A percentile compares a stretch with the other conserved stretches of the same genome.
Evolutionary conservation across 805 yeast species (phyloP).

Genomic region (Saccharomycopsis sp.): DNA sequence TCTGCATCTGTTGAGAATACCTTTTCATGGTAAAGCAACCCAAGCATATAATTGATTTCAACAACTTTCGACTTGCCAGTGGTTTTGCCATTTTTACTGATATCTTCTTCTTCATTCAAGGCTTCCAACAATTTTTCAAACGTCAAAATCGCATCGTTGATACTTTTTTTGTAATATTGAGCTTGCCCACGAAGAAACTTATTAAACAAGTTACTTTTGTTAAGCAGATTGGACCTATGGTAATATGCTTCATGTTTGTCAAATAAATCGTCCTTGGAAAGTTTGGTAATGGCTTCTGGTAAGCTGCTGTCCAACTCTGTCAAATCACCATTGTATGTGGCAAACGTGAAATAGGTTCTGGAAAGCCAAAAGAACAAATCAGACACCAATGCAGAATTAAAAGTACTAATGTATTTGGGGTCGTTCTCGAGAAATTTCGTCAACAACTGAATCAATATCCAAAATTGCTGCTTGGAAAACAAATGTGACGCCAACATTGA

Average conservation of each 20-base stretch:
- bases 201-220: conserved; percentile 59
- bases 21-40: conserved; percentile 58
- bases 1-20: conserved; percentile 23
- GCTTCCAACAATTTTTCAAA: conserved; percentile 65
- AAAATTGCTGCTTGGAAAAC: conserved; percentile 58
- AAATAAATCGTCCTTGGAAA: conserved; percentile 8
- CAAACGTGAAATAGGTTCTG: conserved; percentile 47
- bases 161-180: conserved; percentile 60
- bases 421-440: conserved; percentile 30
- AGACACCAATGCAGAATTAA: conserved; percentile 37
- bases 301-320: background rate
- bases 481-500: conserved; percentile 61
- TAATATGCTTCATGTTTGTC: conserved; percentile 65
- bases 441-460: conserved; percentile 47
- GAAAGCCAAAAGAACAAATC: conserved; percentile 83
- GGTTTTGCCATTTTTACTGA: conserved; percentile 28
- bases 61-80: conserved; percentile 47
- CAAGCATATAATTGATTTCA: conserved; percentile 70
- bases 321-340: conserved; percentile 1
- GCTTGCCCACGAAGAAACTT: conserved; percentile 82
- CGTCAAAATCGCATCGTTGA: conserved; percentile 78
- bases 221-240: conserved; percentile 58
- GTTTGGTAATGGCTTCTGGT: background rate
- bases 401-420: conserved; percentile 25
- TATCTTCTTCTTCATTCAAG: too few species aligned